Evolutionary conservation across 176 grass and related monocot species (phyloP), one percentile per base, ranked within the genome.

Genomic region (Bonia amplexicaulis): DNA sequence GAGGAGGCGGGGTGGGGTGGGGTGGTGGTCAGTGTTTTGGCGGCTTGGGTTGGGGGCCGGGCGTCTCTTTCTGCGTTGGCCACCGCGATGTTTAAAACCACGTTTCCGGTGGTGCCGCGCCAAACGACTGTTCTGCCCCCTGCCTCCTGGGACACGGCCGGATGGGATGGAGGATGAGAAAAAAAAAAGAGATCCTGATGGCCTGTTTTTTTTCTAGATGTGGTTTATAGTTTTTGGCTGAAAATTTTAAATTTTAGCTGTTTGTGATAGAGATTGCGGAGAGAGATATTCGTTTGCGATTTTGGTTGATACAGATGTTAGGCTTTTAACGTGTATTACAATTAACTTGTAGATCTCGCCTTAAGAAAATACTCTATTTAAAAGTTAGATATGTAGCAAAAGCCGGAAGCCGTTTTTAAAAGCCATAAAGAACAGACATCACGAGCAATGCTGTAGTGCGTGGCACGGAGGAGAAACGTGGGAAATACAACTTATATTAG

Each of bases 21-120:
- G 20, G 33, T 10, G 68, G 68, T 68, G 76, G 48, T 69, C n/a
- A n/a, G 22, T 16, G 20, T 55, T 22, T 70, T 81, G 84, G 89
- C 75, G 33, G 80, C 59, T 83, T 86, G 0, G 79, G 46, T 64
- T 49, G 41, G 60, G 42, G 71, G 27, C 62, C 29, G 11, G 73
- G 27, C 12, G 13, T 49, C 73, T 6, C 74, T 84, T 27, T 74
- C 74, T 84, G 16, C 52, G 77, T 4, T 69, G 74, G n/a, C 60
- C 75, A 57, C 52, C 69, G 80, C 53, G 62, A 60, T 62, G 4
- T 84, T 85, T 90, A 69, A 85, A 87, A 84, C 52, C 61, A 53
- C 57, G 31, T 53, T 27, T 60, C 23, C 6, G 29, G 17, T 26
- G 15, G 20, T 6, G 16, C 57, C 13, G 20, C 1, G 6, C 19